Conservation (phyloP, 2,329 filamentous ascomycete species). For the Taxawa tesnikishii region DNA sequence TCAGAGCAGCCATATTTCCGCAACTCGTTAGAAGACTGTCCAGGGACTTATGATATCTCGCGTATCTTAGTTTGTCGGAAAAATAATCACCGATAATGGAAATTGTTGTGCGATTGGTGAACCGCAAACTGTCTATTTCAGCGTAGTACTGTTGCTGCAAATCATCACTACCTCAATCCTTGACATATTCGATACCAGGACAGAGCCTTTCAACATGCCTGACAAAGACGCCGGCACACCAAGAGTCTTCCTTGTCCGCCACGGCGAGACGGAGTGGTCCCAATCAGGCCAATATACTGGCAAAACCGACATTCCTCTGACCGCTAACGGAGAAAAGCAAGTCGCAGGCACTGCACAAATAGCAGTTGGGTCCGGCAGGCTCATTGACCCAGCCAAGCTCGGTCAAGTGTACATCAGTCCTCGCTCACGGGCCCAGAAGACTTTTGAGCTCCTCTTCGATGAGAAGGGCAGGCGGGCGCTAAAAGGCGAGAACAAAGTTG, state of each 20-base stretch:
- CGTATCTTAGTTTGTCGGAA: too few species aligned
- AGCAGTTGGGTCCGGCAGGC: constrained; percentile 67
- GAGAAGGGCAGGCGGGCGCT: constrained; percentile 34
- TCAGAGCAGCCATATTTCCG: too few species aligned
- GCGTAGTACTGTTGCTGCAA: too few species aligned
- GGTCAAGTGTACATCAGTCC: constrained; percentile 67
- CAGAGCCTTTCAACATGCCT: too few species aligned
- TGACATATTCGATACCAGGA: too few species aligned
- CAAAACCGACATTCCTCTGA: constrained; percentile 71
- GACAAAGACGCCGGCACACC: constrained; percentile 29
- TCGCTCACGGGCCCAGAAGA: constrained; percentile 70
- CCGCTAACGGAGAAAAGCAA: constrained; percentile 52
- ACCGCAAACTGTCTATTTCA: too few species aligned
- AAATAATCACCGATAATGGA: too few species aligned
- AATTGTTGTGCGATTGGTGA: too few species aligned
- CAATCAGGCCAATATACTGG: constrained; percentile 71
- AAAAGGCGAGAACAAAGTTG: constrained; percentile 28
- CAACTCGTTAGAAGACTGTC: too few species aligned
- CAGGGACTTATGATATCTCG: too few species aligned
- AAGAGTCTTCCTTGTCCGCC: constrained; percentile 49
- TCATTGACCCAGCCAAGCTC: constrained; percentile 73
- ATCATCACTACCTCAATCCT: too few species aligned
- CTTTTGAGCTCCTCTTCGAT: constrained; percentile 62
- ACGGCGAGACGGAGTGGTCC: constrained; percentile 94
- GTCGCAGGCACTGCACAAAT: constrained; percentile 62